Evolutionary conservation across 2,329 filamentous ascomycete genomes (phyloP), one percentile per base, ranked within the genome.

Genomic region (Curvularia hawaiiensis): DNA sequence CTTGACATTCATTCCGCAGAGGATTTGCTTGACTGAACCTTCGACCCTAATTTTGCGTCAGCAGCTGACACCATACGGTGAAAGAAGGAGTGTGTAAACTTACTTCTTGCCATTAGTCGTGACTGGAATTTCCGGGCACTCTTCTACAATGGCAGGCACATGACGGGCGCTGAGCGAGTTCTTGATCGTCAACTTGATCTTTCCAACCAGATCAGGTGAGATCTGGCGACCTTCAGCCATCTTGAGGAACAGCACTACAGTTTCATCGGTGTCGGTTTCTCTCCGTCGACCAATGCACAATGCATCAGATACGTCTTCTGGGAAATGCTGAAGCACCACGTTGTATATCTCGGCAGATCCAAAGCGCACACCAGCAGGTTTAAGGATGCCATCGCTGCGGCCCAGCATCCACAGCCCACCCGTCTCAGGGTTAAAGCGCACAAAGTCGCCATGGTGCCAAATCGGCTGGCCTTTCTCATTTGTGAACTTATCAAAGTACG

Each of bases 321-420:
- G 84, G 68, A 97, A 97, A 77, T 92, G 90, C 64, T 90, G 87
- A 1, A 95, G 85, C 28, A 98, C 79, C n/a, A 97, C 83, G 73
- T 97, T 97, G 78, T 98, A 98, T 20, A 99, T 97, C 80, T 99
- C 95, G 0, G 94, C 92, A 31, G 88, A 92, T 4, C 94, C 94
- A 71, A 99, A 98, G 0, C 94, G 83, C 18, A 99, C 92, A 2
- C 95, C 95, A 0, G 89, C 86, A 0, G 95, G 95, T 74, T 99
- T 99, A 14, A 99, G 79, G 6, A 98, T 91, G 4, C 95, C 95
- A 68, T 99, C 94, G 50, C 90, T 95, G 26, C 94, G 85, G 3
- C 95, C 94, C 0, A 98, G 84, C 94, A 98, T 98, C 64, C 92
- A 83, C 10, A 98, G 79, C 0, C 92, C 91, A 12, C 91, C 88